Percentiles rank a stretch among this genome's conserved stretches.
phyloP scores from a whole-genome alignment of 108 stramenopile species.

The Licmophora abbreviata region DNA sequence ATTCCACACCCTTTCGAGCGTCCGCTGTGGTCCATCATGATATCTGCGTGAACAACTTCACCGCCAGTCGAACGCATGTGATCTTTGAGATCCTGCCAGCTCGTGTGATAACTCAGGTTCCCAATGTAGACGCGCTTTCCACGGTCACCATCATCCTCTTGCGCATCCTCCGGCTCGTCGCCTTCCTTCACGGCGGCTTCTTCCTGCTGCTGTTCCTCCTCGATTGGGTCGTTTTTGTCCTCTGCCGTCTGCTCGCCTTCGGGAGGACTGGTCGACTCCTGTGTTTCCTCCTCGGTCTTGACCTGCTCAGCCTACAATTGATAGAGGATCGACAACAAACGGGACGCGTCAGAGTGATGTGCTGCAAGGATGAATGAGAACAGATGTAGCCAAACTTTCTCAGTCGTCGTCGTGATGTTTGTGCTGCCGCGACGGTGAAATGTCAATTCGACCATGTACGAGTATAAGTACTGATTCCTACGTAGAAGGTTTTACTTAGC shows the following conservation, averaged over 20 bases:
- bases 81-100: constrained; percentile 94
- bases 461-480: too few species aligned
- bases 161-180: background rate
- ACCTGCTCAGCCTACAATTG: background rate
- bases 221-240: background rate
- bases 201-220: background rate
- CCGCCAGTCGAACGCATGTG: constrained; percentile 79
- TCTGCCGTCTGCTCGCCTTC: background rate
- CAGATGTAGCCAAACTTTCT: too few species aligned
- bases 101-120: constrained; percentile 75
- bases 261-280: background rate
- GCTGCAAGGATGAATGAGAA: too few species aligned
- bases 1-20: constrained; percentile 89
- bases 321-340: too few species aligned
- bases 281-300: constrained; percentile 1
- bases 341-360: too few species aligned
- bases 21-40: constrained; percentile 68
- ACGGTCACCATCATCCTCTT: constrained; percentile 2
- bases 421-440: too few species aligned
- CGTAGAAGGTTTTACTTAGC: too few species aligned
- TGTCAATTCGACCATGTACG: too few species aligned
- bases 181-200: background rate
- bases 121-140: constrained; percentile 74
- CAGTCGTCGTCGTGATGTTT: too few species aligned
- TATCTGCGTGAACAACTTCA: constrained; percentile 71